Evolutionary conservation across 495 filamentous ascomycete species (phyloP).

Genomic region (Xylaria castorea): DNA sequence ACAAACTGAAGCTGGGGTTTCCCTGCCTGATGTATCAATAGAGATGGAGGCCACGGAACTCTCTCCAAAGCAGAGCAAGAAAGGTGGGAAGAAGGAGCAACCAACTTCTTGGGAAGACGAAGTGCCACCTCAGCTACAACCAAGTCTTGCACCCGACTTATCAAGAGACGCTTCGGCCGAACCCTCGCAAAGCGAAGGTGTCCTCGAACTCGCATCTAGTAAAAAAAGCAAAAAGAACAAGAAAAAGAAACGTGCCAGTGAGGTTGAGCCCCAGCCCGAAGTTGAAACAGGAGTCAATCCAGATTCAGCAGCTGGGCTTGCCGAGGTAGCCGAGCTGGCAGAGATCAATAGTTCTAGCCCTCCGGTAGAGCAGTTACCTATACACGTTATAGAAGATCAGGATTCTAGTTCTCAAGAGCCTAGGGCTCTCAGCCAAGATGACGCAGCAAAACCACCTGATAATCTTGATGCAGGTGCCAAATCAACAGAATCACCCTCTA

Average conservation of each 20-base stretch:
- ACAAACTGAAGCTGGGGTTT: not conserved
- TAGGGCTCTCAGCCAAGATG: not conserved
- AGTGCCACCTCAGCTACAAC: not conserved
- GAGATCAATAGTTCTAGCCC: not conserved
- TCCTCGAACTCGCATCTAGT: not conserved
- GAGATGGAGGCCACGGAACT: not conserved
- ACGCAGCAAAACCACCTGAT: not conserved
- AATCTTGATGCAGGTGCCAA: not conserved
- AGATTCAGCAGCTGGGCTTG: slow-evolving; percentile 16
- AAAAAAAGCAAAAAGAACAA: slow-evolving; percentile 24
- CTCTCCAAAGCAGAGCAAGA: slow-evolving; percentile 2
- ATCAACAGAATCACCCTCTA: not conserved
- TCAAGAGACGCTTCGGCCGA: not conserved
- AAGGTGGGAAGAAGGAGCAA: not conserved
- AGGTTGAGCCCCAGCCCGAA: slow-evolving; percentile 28
- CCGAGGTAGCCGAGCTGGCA: not conserved
- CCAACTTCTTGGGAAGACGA: slow-evolving; percentile 11
- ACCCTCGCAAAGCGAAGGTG: slow-evolving; percentile 12
- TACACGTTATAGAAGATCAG: not conserved
- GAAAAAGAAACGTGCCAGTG: slow-evolving; percentile 37
- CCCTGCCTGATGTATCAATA: not conserved
- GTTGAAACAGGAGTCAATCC: slow-evolving; percentile 1
- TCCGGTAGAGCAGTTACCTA: not conserved
- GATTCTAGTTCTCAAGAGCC: not conserved
- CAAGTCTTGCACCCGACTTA: slow-evolving; percentile 6